A percentile compares a stretch with the other conserved stretches of the same genome.
Conservation (phyloP, 1,139 yeast genomes). For the Hyphopichia pseudoburtonii region DNA sequence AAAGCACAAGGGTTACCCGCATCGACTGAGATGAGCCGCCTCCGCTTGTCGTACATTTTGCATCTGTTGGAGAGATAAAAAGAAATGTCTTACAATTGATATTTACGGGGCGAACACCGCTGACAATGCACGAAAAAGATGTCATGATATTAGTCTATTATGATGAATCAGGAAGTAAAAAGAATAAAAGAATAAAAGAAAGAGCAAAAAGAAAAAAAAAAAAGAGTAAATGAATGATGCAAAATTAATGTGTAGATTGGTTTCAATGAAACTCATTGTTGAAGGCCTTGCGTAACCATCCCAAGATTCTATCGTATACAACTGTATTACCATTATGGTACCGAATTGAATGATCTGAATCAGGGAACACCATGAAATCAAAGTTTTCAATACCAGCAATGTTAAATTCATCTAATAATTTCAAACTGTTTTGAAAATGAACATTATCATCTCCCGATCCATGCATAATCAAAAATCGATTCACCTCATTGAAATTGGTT, state of each 20-base stretch:
- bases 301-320: conserved; percentile 62
- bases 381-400: conserved; percentile 62
- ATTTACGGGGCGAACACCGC: too few species aligned
- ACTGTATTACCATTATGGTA: conserved; percentile 70
- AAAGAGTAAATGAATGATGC: too few species aligned
- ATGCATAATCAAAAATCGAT: conserved; percentile 68
- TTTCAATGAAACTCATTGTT: conserved; percentile 10
- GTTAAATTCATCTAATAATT: conserved; percentile 62
- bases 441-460: conserved; percentile 86
- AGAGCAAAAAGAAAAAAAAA: too few species aligned
- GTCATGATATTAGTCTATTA: too few species aligned
- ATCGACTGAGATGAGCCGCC: neutral
- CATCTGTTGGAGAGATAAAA: too few species aligned
- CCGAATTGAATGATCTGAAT: conserved; percentile 69
- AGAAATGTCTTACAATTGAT: too few species aligned
- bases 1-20: conserved; percentile 1
- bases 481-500: conserved; percentile 46
- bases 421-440: conserved; percentile 71
- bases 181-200: neutral
- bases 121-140: too few species aligned
- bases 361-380: conserved; percentile 76
- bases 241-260: too few species aligned
- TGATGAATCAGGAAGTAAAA: neutral
- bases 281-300: conserved; percentile 60
- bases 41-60: too few species aligned